Evolutionary conservation across 257 asterid species (phyloP).

Genomic region (Mentha longifolia): DNA sequence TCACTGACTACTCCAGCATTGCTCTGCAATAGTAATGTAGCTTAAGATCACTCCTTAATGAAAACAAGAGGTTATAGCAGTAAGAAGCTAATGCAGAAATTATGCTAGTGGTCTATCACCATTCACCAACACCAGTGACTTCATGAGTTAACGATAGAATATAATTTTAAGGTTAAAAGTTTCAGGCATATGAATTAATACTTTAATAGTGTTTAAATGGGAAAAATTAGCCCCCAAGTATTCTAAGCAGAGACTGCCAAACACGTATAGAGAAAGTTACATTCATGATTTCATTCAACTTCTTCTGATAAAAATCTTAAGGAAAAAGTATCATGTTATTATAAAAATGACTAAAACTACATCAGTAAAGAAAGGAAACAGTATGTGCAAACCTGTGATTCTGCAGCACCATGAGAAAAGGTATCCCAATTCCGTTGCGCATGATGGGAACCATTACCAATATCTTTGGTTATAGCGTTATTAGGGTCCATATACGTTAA

Average conservation of each 20-base stretch:
- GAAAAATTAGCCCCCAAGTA: background rate
- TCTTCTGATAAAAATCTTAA: background rate
- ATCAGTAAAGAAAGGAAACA: slow-evolving; percentile 6
- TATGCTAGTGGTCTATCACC: slow-evolving; percentile 11
- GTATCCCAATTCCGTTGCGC: slow-evolving; percentile 35
- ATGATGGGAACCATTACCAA: slow-evolving; percentile 37
- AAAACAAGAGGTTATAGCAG: background rate
- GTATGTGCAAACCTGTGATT: slow-evolving; percentile 46
- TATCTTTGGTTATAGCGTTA: slow-evolving; percentile 36
- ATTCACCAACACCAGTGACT: slow-evolving; percentile 8
- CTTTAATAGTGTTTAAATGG: background rate
- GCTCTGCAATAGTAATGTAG: slow-evolving; percentile 51
- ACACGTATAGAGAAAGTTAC: background rate
- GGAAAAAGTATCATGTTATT: background rate
- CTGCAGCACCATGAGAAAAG: slow-evolving; percentile 43
- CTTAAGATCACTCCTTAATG: slow-evolving; percentile 31
- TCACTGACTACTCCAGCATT: slow-evolving; percentile 47
- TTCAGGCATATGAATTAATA: slow-evolving; percentile 6
- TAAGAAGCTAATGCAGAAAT: background rate
- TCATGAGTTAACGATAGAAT: background rate
- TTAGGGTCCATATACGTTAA: slow-evolving; percentile 38
- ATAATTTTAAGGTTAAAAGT: background rate
- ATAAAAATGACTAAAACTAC: background rate
- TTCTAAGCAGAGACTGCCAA: background rate
- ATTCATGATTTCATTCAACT: too few species aligned